phyloP scores from a whole-genome alignment of 768 basidiomycete genomes.

The Termitomyces sp. region DNA sequence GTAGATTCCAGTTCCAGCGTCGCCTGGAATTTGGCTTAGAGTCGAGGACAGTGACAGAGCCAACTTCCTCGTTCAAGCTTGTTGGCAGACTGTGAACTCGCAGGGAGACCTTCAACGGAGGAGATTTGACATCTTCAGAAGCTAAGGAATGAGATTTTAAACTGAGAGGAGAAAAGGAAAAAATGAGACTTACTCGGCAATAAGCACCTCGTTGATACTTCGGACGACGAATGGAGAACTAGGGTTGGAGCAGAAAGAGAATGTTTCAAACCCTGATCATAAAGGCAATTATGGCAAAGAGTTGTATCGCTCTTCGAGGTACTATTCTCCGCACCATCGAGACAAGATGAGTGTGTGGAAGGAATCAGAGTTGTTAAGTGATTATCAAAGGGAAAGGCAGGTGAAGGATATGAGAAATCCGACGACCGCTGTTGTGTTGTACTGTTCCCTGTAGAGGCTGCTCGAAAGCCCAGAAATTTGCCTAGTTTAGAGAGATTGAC shows the following conservation, averaged over 20 bases:
- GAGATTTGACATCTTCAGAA: neutral
- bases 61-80: neutral
- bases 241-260: constrained; percentile 11
- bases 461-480: constrained; percentile 9
- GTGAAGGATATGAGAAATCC: neutral
- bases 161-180: neutral
- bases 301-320: neutral
- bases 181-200: constrained; percentile 2
- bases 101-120: neutral
- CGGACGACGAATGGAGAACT: constrained; percentile 1
- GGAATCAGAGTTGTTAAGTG: neutral
- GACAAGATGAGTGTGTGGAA: neutral
- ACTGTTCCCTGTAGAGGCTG: neutral
- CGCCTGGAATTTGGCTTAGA: neutral
- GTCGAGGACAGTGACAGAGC: neutral
- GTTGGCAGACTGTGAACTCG: constrained; percentile 1
- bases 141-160: neutral
- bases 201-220: constrained; percentile 1
- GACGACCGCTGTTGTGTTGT: neutral
- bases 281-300: neutral
- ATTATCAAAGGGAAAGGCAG: neutral
- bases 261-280: constrained; percentile 9
- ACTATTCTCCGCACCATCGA: neutral
- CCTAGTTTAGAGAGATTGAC: constrained; percentile 8
- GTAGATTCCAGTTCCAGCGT: constrained; percentile 7